Evolutionary conservation across 352 stramenopile genomes (phyloP), one percentile per base, ranked within the genome.

Genomic region (Bremia lactucae): DNA sequence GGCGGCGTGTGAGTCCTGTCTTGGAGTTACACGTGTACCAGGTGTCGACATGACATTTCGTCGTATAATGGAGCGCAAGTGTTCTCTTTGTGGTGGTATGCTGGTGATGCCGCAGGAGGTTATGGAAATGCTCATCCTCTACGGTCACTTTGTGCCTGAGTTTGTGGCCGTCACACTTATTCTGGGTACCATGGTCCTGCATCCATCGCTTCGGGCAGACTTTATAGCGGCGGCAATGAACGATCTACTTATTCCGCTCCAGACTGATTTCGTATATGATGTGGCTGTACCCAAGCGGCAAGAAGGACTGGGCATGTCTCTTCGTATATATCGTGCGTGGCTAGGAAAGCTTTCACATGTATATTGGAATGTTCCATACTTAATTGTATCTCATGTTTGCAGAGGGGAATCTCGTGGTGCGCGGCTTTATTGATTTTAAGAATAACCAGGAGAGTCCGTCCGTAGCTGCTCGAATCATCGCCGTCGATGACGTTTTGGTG

Each of bases 81-180:
- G 77, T 46, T 57, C 71, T 21, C 75, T 71, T 36, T 90, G 77
- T 44, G 45, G 44, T 1, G 67, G 63, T 10, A 71, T 61, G 42
- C 49, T 90, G 31, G 68, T 67, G 51, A 52, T 90, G 11, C 74
- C 77, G 9, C 72, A 87, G 48, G 77, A 90, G 44, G 60, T 83
- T 42, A 83, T 90, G 74, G 77, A 90, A 44, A 86, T 90, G 77
- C 60, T 90, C 42, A 87, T 90, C 43, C 65, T 90, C n/a, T 90
- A 87, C 49, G 77, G 77, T 14, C 66, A 83, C 39, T 90, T 85
- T 46, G 72, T 90, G 29, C 46, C 74, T n/a, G 77, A 90, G 53
- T 47, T 58, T 16, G 70, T 81, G 31, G 77, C 64, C 2, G 68
- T 68, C 31, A 74, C 72, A 36, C 67, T 90, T 37, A 51, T 82